Evolutionary conservation across 176 grass and related monocot genomes (phyloP).

Genomic region (Oryza brachyantha): DNA sequence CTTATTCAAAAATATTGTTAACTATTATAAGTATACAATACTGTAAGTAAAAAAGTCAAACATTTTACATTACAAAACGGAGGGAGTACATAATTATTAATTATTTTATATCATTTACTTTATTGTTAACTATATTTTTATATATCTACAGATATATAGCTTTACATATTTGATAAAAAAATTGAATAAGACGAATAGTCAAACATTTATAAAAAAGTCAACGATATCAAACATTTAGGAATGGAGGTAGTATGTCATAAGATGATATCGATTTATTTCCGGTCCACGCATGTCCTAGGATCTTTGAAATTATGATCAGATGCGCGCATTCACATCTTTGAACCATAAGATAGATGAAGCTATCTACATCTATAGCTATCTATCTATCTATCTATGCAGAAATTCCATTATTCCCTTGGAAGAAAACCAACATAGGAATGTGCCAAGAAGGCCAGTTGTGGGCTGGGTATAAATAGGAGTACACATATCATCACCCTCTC

Average conservation of each 20-base stretch:
- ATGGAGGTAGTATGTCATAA: neutral
- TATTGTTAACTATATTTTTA: no score
- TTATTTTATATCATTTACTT: no score
- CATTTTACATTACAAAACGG: no score
- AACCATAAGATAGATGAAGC: neutral
- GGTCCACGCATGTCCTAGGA: neutral
- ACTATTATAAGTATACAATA: no score
- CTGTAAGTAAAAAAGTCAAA: no score
- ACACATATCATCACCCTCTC: neutral
- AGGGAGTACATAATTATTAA: no score
- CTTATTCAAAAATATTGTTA: no score
- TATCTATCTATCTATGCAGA: neutral
- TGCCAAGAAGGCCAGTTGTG: neutral
- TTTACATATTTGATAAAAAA: no score
- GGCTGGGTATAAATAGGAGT: slow-evolving; percentile 36
- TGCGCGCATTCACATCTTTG: neutral
- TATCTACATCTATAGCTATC: neutral
- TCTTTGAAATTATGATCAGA: slow-evolving; percentile 1
- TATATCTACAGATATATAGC: no score
- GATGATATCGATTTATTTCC: neutral
- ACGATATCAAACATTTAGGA: no score
- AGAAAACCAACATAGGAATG: neutral
- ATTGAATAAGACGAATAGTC: no score
- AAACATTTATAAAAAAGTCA: no score
- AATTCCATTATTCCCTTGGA: neutral